A percentile compares a stretch with the other conserved stretches of the same genome.
Conservation (phyloP, 2,329 filamentous ascomycete genomes). For the Venturia pyrina region DNA sequence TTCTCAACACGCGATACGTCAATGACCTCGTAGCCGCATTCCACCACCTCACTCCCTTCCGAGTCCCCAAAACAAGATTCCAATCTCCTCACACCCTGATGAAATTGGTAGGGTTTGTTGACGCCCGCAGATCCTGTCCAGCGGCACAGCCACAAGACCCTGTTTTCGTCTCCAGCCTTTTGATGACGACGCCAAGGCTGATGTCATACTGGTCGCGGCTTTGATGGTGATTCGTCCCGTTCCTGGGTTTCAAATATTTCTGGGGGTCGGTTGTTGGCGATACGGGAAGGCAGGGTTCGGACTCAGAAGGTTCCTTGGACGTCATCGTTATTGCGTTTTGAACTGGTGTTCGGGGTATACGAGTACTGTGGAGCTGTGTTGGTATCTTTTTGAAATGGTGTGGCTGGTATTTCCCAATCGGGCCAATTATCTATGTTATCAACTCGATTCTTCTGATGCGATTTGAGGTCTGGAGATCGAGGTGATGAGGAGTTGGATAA, state of each 20-base stretch:
- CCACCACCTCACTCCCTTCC: no score
- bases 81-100: not conserved
- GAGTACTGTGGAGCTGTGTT: no score
- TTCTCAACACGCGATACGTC: not conserved
- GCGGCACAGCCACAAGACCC: not conserved
- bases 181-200: constrained; percentile 3
- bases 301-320: no score
- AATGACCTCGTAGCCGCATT: not conserved
- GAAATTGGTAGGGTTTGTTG: not conserved
- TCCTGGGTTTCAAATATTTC: not conserved
- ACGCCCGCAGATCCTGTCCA: not conserved
- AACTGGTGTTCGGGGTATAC: not conserved
- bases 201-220: not conserved
- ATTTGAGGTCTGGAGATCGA: not conserved
- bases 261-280: not conserved
- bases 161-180: not conserved
- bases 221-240: not conserved
- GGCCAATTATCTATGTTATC: not conserved
- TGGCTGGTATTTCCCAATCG: not conserved
- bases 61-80: constrained; percentile 4
- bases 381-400: not conserved
- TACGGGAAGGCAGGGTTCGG: no score
- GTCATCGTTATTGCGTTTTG: not conserved
- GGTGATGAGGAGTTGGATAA: not conserved
- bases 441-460: not conserved